Base-by-base conservation (phyloP, 2,329 filamentous ascomycete genomes). In the Aspergillus candidus region DNA sequence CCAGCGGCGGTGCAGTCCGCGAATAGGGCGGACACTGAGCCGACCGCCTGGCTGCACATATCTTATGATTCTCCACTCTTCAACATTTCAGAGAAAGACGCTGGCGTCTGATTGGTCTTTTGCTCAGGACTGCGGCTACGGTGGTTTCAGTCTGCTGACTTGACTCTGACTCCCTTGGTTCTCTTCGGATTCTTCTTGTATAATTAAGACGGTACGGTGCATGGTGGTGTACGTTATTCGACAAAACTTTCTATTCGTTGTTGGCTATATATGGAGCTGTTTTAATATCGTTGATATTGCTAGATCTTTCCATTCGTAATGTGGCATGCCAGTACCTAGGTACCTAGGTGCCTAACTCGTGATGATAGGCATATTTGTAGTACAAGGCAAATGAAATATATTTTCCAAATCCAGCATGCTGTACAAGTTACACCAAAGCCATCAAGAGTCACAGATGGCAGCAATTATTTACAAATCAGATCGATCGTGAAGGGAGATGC, bases 1-100 rank as follows among this genome's bases (percentile, higher is more conserved):
- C 89, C 0, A 87, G 81, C 42, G 90, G 90, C 0, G 87, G 82
- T 11, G 78, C 78, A 44, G 80, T 77, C 33, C 57, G 65, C 34
- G 50, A 55, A 46, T 58, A 50, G 35, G 47, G 44, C 22, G 29
- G 35, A 32, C 45, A 44, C 27, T 54, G 35, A 46, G 31, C 34
- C 30, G 35, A 40, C 37, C 39, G 33, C 4, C 17, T n/a, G 22
- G 22, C 22, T 27, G 22, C 22, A 32, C 18, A 14, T 36, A 17
- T 18, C 30, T 41, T 37, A 33, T 53, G 35, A 48, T 49, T 60
- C 55, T 57, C 55, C 54, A 51, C 58, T 61, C 56, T 35, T 47
- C 27, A 38, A 36, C 52, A 55, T 46, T 47, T 44, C 44, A 53
- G 48, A 54, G 51, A 31, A 47, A 38, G 51, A 51, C 57, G 51